Base-by-base conservation (phyloP, 1,284 basidiomycete genomes). In the Ustilago esculenta region DNA sequence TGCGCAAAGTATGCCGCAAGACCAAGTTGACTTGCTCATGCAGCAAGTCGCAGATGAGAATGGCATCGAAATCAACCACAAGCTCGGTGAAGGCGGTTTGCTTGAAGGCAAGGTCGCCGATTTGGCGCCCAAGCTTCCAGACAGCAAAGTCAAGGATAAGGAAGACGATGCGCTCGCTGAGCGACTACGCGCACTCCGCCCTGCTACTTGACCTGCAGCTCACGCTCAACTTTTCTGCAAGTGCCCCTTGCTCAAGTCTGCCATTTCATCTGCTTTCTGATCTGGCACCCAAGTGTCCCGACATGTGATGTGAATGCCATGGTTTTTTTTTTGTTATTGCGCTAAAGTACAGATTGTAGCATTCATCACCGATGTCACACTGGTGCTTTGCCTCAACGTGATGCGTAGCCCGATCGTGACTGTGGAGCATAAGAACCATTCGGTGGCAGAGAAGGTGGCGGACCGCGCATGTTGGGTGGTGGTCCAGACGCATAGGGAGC, bases 21-120 rank as follows among this genome's bases (percentile, higher is more conserved):
- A 99, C 84, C 94, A 98, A 83, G 91, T 99, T 74, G 96, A 98
- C 81, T 84, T 86, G 32, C 87, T 99, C 20, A 87, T 98, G 86
- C 89, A 90, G 64, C 92, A 94, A 83, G 94, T 93, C 15, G 96
- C 96, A 1, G 96, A 99, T 81, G 93, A 98, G 83, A 94, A 94
- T 29, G 92, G 98, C 64, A 91, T 99, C 70, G 94, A 99, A 83
- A 84, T 98, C 37, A 90, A 94, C 81, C 94, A 97, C 61, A 92
- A 93, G 78, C 86, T 98, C 35, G 88, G 89, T 29, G 85, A 88
- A 63, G 87, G 89, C 81, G 86, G 90, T 79, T 80, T 88, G 39
- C 84, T 85, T 34, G 85, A 86, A 69, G 88, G 90, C 73, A 85
- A 85, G 55, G 80, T 82, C 37, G 71, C 79, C 29, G 78, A 78